These are phyloP conservation scores for Microascus cirrosus DNA, from an alignment of 2,329 filamentous ascomycete species.

Conservation along the genomic window DNA sequence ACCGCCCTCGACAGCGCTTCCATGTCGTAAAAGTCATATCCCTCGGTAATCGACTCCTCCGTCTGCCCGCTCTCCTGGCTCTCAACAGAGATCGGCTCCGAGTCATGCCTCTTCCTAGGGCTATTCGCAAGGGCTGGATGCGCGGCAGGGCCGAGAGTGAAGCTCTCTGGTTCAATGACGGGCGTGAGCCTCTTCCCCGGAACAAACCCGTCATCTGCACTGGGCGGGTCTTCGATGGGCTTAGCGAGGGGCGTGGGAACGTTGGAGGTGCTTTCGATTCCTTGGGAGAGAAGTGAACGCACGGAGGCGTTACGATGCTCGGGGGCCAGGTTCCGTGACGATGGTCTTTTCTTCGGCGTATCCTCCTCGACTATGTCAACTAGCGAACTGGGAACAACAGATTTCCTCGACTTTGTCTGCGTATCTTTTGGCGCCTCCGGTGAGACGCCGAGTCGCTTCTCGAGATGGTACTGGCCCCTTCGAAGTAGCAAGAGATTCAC, in stretches of 20 bases:
- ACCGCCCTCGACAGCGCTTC: conserved; percentile 41
- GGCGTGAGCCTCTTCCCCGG: conserved; percentile 30
- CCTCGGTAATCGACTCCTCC: conserved; percentile 42
- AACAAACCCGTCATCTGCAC: conserved; percentile 11
- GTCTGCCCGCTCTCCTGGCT: conserved; percentile 37
- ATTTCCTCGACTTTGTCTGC: background rate
- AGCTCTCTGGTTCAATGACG: conserved; percentile 37
- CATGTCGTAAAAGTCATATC: conserved; percentile 55
- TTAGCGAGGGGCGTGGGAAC: conserved; percentile 47
- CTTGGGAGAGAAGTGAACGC: conserved; percentile 39
- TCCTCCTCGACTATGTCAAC: background rate
- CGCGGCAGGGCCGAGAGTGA: conserved; percentile 36
- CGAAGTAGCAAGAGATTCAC: conserved; percentile 40
- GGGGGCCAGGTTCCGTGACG: background rate
- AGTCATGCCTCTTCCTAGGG: conserved; percentile 35
- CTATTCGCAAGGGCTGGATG: conserved; percentile 22
- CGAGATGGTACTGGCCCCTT: conserved; percentile 46
- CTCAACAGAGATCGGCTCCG: conserved; percentile 35
- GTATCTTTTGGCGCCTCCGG: background rate
- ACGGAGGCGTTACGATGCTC: conserved; percentile 11
- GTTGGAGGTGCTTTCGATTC: conserved; percentile 53
- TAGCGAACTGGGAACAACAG: background rate
- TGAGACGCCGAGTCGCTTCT: conserved; percentile 22
- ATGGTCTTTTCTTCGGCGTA: background rate
- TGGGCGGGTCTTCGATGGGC: conserved; percentile 28